Conservation (phyloP, 179 eudicot genomes). For the Silene noctiflora region DNA sequence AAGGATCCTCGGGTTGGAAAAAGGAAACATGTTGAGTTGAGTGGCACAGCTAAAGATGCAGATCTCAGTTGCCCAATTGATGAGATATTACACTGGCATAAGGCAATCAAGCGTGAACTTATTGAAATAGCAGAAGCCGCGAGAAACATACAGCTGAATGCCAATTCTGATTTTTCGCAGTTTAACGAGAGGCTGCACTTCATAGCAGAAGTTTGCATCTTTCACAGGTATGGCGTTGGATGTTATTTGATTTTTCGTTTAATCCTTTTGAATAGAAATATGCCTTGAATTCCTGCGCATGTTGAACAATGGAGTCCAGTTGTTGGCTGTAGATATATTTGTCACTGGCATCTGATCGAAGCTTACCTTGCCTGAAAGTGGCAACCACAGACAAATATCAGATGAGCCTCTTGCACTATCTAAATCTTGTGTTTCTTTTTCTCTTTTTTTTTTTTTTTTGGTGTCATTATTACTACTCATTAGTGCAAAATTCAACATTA, state of each 20-base stretch:
- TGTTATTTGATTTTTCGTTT: neutral
- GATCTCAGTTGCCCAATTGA: constrained; percentile 52
- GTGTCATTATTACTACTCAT: too few relatives aligned
- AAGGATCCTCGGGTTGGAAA: constrained; percentile 45
- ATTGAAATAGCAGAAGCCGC: constrained; percentile 82
- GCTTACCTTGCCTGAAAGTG: neutral
- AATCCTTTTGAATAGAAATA: neutral
- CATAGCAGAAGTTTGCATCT: constrained; percentile 93
- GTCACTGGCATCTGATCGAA: neutral
- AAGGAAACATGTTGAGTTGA: constrained; percentile 43
- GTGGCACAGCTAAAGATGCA: constrained; percentile 30
- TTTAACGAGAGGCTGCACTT: constrained; percentile 84
- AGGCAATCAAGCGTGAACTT: constrained; percentile 71
- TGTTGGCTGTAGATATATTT: neutral
- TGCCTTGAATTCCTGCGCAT: neutral
- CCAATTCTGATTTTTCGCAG: constrained; percentile 63
- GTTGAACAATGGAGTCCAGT: neutral
- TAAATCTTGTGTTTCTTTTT: neutral
- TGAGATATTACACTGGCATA: constrained; percentile 89
- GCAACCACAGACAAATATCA: neutral
- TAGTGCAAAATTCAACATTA: neutral
- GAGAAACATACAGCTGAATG: constrained; percentile 60
- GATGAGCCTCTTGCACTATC: neutral
- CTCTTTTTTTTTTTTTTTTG: too few relatives aligned
- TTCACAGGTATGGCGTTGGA: constrained; percentile 63